Evolutionary conservation across 1,284 basidiomycete genomes (phyloP), one percentile per base, ranked within the genome.

Genomic region (Papiliotrema terrestris): DNA sequence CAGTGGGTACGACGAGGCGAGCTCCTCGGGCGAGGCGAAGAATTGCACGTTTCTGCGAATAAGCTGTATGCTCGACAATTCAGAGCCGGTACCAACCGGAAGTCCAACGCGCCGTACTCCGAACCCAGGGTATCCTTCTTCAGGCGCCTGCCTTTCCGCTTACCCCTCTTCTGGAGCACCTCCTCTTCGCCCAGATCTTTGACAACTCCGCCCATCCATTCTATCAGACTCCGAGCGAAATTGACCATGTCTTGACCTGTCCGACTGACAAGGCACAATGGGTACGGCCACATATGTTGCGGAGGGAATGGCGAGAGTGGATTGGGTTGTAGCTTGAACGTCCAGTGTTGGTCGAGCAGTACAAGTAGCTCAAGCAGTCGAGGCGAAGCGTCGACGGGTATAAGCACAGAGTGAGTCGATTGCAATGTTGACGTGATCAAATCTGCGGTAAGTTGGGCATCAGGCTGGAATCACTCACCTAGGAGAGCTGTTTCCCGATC

Each of bases 311-410:
- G 32, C n/a, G 36, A 38, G 4, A 35, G 29, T 19, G 48, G 11
- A 32, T 35, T 86, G 25, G 89, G 83, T 49, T 85, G 84, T 6
- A 77, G 68, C 49, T 80, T 89, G 76, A 86, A 98, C 50, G 87
- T 88, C 96, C 96, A 99, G 72, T 98, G 95, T 71, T 97, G 93
- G 71, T 98, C 96, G 41, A 98, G 84, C 11, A 99, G 80, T 20
- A 98, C 90, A 32, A 99, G 84, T 4, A 98, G 81, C 71, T 99
- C 96, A 22, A 98, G 83, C 3, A 98, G 81, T 20, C 96, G 86
- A 0, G 93, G 92, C 32, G 94, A 93, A 0, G 93, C 85, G 72
- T 99, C 96, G 65, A 91, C 91, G 3, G 96, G 96, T 38, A 98
- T 80, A 22, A 98, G 82, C 23, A 98, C 80, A 2, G 93, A 95